A percentile compares a stretch with the other conserved stretches of the same genome.
phyloP scores from a whole-genome alignment of 345 rosid species.

The Acer yangbiense region DNA sequence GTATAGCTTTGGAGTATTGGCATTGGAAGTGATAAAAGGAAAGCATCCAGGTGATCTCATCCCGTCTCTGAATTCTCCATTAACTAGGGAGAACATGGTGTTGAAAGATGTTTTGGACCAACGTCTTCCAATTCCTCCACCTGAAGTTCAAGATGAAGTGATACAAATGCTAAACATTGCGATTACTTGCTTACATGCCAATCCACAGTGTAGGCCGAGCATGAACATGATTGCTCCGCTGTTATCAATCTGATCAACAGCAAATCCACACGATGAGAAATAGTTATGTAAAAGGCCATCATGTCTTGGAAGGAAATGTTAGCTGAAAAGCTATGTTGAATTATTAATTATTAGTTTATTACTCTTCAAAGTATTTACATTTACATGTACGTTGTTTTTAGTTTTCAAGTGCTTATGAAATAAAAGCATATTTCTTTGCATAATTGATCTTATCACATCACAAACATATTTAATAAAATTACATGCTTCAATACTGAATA shows the following conservation, averaged over 20 bases:
- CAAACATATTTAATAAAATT: too few species aligned
- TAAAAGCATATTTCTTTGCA: too few species aligned
- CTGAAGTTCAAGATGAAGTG: conserved; percentile 25
- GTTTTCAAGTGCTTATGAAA: too few species aligned
- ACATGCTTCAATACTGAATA: too few species aligned
- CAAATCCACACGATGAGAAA: too few species aligned
- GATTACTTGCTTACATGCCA: conserved; percentile 29
- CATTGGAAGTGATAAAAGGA: conserved; percentile 32
- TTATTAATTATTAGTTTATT: too few species aligned
- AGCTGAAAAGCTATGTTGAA: too few species aligned
- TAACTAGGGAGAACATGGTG: not conserved
- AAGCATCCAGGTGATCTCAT: conserved; percentile 29
- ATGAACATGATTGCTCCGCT: conserved; percentile 33
- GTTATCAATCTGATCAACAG: not conserved
- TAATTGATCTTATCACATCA: too few species aligned
- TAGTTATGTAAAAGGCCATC: too few species aligned
- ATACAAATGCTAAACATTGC: conserved; percentile 26
- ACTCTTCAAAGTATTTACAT: too few species aligned
- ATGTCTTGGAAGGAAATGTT: too few species aligned
- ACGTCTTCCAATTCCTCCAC: conserved; percentile 29
- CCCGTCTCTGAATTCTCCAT: not conserved
- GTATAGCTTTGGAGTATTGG: conserved; percentile 32
- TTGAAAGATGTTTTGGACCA: conserved; percentile 26
- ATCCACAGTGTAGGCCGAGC: conserved; percentile 43
- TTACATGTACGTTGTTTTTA: too few species aligned